phyloP scores from a whole-genome alignment of 345 rosid genomes.

The Arabis hirsuta region DNA sequence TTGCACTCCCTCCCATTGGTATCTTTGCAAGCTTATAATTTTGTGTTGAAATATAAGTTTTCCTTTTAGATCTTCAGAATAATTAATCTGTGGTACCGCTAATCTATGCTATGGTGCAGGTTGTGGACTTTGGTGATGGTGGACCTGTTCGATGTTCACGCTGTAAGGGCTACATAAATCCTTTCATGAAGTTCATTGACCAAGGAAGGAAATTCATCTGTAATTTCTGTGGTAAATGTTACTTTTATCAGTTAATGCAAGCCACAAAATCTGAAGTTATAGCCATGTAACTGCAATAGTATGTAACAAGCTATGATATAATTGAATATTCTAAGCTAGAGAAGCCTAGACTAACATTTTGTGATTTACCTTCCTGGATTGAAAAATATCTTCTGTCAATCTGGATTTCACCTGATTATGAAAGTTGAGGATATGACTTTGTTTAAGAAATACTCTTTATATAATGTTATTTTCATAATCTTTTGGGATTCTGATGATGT shows the following conservation, averaged over 20 bases:
- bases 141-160: constrained; percentile 95
- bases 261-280: constrained; percentile 7
- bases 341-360: constrained; percentile 22
- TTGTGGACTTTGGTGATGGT: constrained; percentile 91
- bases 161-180: constrained; percentile 95
- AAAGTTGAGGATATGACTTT: constrained; percentile 13
- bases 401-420: constrained; percentile 20
- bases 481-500: constrained; percentile 4
- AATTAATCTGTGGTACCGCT: constrained; percentile 13
- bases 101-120: constrained; percentile 49
- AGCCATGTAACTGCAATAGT: constrained; percentile 9
- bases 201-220: constrained; percentile 90
- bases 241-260: constrained; percentile 31
- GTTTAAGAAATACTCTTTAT: constrained; percentile 20
- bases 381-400: neutral
- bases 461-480: constrained; percentile 4
- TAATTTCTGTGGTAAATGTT: constrained; percentile 75
- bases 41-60: constrained; percentile 9
- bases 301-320: constrained; percentile 14
- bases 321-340: constrained; percentile 18
- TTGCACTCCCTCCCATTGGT: neutral
- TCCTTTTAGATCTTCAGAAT: constrained; percentile 16
- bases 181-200: constrained; percentile 89
- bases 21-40: constrained; percentile 21
- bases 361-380: constrained; percentile 25